Base-by-base conservation (phyloP, 164 flowering plant species). In the Litsea cubeba region DNA sequence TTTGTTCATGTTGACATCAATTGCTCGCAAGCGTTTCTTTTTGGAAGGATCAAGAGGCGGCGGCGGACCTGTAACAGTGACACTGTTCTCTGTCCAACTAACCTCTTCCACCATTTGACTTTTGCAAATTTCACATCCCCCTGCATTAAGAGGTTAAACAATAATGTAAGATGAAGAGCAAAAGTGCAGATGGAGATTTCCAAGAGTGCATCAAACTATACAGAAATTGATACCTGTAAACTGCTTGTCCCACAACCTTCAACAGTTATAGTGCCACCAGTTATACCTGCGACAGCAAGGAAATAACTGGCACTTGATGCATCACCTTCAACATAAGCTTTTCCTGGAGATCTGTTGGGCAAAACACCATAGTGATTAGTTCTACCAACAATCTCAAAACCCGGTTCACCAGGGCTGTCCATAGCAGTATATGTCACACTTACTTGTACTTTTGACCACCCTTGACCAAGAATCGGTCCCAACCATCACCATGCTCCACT, bases 261-360 rank as follows among this genome's bases (percentile, higher is more conserved):
- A 75, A 96, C 97, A 26, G 97, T 96, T 62, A 94, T 82, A 25
- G 98, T 96, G 68, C 99, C 99, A 77, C 99, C 99, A 74, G 98
- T 96, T 76, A 96, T 80, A 58, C 97, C 99, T 15, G 97, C 98
- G 76, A 97, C 99, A 24, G 97, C 98, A n/a, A 96, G 88, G 85
- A 96, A 96, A 85, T 96, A 96, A 84, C 99, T 96, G 46, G 99
- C 99, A 83, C 99, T 96, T 70, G 99, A 94, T 74, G 99, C 99
- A 87, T 96, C 99, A 66, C 98, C 98, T 85, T 96, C 99, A 46
- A 96, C 99, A 81, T 75, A 92, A 74, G 97, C 94, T 51, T 88
- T 90, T 76, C 99, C 96, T 62, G 97, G 97, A 71, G 97, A 90
- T 86, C 98, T 96, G 81, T 79, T 69, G 28, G 17, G 49, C 65